Evolutionary conservation across 441 rosid species (phyloP), one percentile per base, ranked within the genome.

Genomic region (Gossypium davidsonii): DNA sequence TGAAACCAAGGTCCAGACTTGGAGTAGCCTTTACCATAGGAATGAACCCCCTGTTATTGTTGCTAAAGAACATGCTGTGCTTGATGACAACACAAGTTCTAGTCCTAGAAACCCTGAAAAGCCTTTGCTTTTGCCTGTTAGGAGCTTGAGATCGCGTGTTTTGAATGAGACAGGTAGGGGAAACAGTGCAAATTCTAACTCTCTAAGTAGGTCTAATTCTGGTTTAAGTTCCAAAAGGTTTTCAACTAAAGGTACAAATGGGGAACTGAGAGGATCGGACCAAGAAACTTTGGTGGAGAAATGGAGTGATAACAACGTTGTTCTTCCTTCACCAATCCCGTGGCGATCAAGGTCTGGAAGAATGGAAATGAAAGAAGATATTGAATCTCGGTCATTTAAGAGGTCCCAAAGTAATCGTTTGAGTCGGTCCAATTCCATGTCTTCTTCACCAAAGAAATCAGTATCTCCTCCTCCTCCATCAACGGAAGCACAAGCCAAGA

Each of bases 271-370:
- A 46, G 79, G 79, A 20, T 74, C 23, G 52, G 76, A 67, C 73
- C 61, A 70, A 11, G 69, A 25, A 3, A 81, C 77, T 39, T 67
- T 66, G 67, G 84, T 74, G 73, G 81, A 83, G 55, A 75, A 77
- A 46, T n/a, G 74, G 74, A 80, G 83, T 26, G 85, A 82, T 48
- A 20, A 15, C 31, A 81, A 73, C 62, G 80, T 85, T 57, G 97
- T 85, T 12, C 93, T 91, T 81, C 96, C 96, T 67, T 95, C 99
- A 46, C 96, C 98, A n/a, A 88, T 92, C 74, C 99, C 99, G 9
- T 94, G 99, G 99, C 79, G 92, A 44, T 89, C 97, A 69, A 86
- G 94, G 72, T 91, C 96, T 20, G 91, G 90, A 18, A 88, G 87
- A 81, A 73, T 78, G 77, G 94, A 90, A 74, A 78, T 81, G 79